Conservation (phyloP, 805 yeast genomes). For the Yueomyces sp. region DNA sequence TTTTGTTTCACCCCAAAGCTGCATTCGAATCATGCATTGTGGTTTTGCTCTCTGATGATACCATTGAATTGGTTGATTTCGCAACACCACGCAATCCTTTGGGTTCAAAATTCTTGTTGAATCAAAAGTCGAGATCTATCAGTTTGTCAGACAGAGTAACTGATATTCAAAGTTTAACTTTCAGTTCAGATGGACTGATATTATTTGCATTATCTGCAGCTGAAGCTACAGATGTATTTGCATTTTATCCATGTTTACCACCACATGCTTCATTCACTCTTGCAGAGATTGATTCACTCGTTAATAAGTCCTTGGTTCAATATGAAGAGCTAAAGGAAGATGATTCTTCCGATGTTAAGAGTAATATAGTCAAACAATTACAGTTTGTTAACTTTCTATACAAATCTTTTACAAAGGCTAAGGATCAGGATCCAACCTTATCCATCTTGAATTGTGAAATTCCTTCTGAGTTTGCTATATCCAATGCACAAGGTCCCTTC, state of each 20-base stretch:
- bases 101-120: neutral
- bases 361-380: conserved; percentile 24
- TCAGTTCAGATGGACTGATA: conserved; percentile 33
- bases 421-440: neutral
- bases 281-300: conserved; percentile 20
- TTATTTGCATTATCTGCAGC: conserved; percentile 34
- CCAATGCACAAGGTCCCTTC: conserved; percentile 39
- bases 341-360: conserved; percentile 9
- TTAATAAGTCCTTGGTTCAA: conserved; percentile 17
- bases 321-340: conserved; percentile 9
- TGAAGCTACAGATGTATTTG: conserved; percentile 44
- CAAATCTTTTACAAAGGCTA: neutral
- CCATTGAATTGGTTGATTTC: conserved; percentile 13
- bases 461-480: conserved; percentile 5
- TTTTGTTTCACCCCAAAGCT: conserved; percentile 31
- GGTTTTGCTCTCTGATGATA: conserved; percentile 13
- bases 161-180: conserved; percentile 12
- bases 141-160: conserved; percentile 13
- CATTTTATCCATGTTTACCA: conserved; percentile 56
- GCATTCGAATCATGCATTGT: conserved; percentile 11
- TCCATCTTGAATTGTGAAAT: conserved; percentile 7
- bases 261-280: conserved; percentile 2
- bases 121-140: conserved; percentile 3
- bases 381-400: conserved; percentile 25
- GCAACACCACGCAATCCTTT: neutral